These are phyloP conservation scores for Plasmodium sp. DNA, from an alignment of 169 alveolate species.

Conservation along the genomic window DNA sequence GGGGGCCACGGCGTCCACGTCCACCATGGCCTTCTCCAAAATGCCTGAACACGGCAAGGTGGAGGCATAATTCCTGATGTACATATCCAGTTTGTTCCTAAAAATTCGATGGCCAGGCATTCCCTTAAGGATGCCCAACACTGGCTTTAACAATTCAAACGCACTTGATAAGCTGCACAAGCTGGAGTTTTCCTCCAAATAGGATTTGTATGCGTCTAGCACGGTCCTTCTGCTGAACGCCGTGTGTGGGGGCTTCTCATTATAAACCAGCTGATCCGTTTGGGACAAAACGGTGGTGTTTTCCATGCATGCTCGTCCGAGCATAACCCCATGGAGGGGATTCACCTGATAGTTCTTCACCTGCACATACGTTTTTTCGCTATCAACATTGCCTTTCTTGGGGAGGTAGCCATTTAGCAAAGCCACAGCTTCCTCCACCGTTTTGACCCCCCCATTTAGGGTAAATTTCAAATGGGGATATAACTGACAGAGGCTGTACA, in stretches of 20 bases:
- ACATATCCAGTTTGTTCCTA: slow-evolving; percentile 76
- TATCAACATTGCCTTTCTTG: not conserved
- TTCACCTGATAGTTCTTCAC: slow-evolving; percentile 58
- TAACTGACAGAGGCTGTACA: slow-evolving; percentile 86
- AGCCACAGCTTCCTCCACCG: slow-evolving; percentile 81
- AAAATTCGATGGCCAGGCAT: slow-evolving; percentile 81
- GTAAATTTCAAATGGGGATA: slow-evolving; percentile 93
- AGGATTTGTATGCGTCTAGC: slow-evolving; percentile 77
- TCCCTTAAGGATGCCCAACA: slow-evolving; percentile 87
- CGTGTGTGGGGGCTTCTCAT: slow-evolving; percentile 47
- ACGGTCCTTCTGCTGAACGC: slow-evolving; percentile 81
- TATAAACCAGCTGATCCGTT: slow-evolving; percentile 84
- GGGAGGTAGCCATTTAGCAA: slow-evolving; percentile 75
- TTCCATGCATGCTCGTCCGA: slow-evolving; percentile 89
- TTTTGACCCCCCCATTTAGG: slow-evolving; percentile 94
- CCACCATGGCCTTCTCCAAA: slow-evolving; percentile 43
- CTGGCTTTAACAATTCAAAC: slow-evolving; percentile 84
- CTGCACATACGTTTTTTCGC: slow-evolving; percentile 6
- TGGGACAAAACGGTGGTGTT: slow-evolving; percentile 84
- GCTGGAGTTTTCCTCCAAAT: slow-evolving; percentile 30
- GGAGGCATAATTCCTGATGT: slow-evolving; percentile 56
- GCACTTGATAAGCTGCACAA: slow-evolving; percentile 74
- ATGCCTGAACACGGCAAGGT: slow-evolving; percentile 39
- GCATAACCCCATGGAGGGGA: slow-evolving; percentile 86
- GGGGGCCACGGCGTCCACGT: slow-evolving; percentile 52